These are phyloP conservation scores for Hibiscus tridactylites DNA, from an alignment of 345 rosid genomes.

Conservation along the genomic window DNA sequence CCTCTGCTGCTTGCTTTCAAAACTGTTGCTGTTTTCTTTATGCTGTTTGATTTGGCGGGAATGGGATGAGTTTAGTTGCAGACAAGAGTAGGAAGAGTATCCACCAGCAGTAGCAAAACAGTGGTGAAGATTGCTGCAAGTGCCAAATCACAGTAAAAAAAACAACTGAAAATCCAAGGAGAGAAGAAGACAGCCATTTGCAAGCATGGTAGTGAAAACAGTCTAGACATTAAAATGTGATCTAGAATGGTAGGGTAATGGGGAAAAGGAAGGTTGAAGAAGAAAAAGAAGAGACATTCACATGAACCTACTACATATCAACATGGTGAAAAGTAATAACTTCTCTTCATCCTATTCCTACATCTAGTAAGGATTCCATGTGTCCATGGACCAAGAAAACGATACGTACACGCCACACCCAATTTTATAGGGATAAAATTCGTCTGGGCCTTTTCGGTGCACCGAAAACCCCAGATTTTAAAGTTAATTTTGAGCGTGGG, in stretches of 20 bases:
- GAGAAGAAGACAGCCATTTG: neutral
- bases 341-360: neutral
- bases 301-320: neutral
- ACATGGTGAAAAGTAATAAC: neutral
- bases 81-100: neutral
- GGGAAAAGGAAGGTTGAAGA: neutral
- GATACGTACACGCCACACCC: neutral
- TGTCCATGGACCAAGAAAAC: neutral
- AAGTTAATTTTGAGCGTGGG: too few relatives aligned
- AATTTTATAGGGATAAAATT: neutral
- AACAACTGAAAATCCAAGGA: constrained; percentile 2
- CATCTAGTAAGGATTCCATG: neutral
- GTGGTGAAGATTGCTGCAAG: neutral
- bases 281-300: neutral
- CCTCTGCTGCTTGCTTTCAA: neutral
- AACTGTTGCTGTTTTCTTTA: neutral
- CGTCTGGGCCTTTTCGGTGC: too few relatives aligned
- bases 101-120: neutral
- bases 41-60: neutral
- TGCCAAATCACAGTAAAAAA: neutral
- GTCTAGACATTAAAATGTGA: neutral
- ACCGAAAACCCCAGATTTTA: too few relatives aligned
- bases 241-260: too few relatives aligned
- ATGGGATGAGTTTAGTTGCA: too few relatives aligned
- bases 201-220: neutral